phyloP scores from a whole-genome alignment of 2,329 filamentous ascomycete species.

The Colletotrichum eleusines region DNA sequence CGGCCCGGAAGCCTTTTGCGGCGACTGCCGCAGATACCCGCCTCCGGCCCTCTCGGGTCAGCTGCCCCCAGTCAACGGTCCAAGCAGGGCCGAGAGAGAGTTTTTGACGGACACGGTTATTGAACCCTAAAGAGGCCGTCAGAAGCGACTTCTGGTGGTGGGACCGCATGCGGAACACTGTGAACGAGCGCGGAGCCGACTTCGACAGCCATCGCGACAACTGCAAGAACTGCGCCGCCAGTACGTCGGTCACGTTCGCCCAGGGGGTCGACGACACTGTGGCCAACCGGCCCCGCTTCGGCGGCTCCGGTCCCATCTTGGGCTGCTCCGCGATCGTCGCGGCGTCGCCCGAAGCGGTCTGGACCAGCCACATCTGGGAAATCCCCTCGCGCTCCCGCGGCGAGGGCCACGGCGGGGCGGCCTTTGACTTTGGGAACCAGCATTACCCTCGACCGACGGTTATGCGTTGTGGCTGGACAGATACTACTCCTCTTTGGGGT shows the following conservation, averaged over 20 bases:
- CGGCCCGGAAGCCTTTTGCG: neutral
- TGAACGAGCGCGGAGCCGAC: constrained; percentile 19
- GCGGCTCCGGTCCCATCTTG: constrained; percentile 39
- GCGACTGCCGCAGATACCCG: constrained; percentile 8
- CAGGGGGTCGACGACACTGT: constrained; percentile 10
- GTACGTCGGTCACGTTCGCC: constrained; percentile 14
- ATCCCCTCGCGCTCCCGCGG: constrained; percentile 24
- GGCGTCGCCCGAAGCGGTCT: constrained; percentile 35
- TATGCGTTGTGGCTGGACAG: too few relatives aligned
- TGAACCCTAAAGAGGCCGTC: constrained; percentile 4
- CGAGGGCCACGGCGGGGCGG: neutral
- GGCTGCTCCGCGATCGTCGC: constrained; percentile 40
- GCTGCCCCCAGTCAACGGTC: neutral
- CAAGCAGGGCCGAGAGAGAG: constrained; percentile 13
- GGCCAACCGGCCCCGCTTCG: constrained; percentile 27
- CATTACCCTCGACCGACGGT: constrained; percentile 2
- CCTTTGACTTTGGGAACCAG: neutral
- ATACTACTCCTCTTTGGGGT: too few relatives aligned
- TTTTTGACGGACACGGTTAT: constrained; percentile 19
- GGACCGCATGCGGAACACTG: neutral
- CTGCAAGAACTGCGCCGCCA: constrained; percentile 23
- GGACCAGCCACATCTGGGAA: constrained; percentile 41
- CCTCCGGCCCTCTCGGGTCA: neutral
- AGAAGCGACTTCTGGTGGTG: constrained; percentile 16
- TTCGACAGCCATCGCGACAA: constrained; percentile 3